Conservation (phyloP, 2,329 filamentous ascomycete genomes). For the Passalora sequoiae region DNA sequence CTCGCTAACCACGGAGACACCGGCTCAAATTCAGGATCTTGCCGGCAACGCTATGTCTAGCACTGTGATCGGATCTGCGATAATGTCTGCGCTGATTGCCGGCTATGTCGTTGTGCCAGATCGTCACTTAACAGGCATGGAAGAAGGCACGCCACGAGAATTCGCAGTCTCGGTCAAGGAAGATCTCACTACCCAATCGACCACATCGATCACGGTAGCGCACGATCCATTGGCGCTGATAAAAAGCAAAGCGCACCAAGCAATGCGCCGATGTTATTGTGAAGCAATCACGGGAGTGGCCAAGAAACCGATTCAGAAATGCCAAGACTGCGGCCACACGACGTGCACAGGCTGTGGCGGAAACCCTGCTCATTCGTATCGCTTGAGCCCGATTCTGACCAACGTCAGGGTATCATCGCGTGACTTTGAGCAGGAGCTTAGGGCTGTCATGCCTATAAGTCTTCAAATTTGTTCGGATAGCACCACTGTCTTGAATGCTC, state of each 20-base stretch:
- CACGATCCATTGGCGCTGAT: too few relatives aligned
- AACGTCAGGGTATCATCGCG: constrained; percentile 29
- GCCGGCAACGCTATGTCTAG: constrained; percentile 77
- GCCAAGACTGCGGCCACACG: constrained; percentile 50
- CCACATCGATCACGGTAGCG: too few relatives aligned
- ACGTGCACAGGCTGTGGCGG: constrained; percentile 51
- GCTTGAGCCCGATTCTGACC: constrained; percentile 3
- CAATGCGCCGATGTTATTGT: constrained; percentile 47
- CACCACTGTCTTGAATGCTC: too few relatives aligned
- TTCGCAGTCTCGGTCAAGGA: too few relatives aligned
- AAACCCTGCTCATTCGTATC: constrained; percentile 50
- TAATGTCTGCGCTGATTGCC: constrained; percentile 55
- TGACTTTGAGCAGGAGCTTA: constrained; percentile 21
- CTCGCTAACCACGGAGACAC: constrained; percentile 57
- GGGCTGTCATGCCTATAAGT: constrained; percentile 19
- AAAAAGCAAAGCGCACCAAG: too few relatives aligned
- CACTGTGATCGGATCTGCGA: constrained; percentile 62
- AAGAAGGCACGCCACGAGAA: too few relatives aligned
- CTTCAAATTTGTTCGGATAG: constrained; percentile 5
- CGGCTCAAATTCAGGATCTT: constrained; percentile 58
- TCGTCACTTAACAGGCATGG: neutral
- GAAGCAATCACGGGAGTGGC: constrained; percentile 46
- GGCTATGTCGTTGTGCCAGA: constrained; percentile 19
- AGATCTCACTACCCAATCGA: too few relatives aligned
- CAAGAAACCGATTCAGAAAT: constrained; percentile 42